Conservation (phyloP, 2,329 filamentous ascomycete species). For the Stromatinia cepivora region DNA sequence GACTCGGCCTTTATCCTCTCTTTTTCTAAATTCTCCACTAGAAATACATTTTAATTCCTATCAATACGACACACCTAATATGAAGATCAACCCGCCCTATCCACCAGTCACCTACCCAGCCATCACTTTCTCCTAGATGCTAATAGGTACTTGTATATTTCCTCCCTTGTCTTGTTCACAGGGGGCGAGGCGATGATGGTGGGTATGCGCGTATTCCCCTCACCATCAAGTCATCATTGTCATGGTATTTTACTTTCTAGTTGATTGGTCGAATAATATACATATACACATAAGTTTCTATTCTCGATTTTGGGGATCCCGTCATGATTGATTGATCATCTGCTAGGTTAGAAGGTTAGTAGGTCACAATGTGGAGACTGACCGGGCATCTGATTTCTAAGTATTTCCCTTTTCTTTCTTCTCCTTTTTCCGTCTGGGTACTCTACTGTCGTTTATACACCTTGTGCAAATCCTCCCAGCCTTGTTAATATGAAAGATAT, state of each 20-base stretch:
- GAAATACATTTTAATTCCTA: neutral
- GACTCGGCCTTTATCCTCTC: neutral
- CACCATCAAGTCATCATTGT: neutral
- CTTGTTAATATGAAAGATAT: neutral
- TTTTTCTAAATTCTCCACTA: neutral
- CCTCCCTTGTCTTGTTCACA: neutral
- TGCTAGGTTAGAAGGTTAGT: neutral
- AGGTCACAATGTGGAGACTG: no score
- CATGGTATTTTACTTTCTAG: no score
- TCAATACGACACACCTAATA: constrained; percentile 13
- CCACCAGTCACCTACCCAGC: neutral
- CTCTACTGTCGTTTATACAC: neutral
- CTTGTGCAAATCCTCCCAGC: constrained; percentile 1
- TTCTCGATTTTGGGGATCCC: neutral
- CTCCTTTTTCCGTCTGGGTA: neutral
- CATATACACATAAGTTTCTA: no score
- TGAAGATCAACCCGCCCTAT: constrained; percentile 14
- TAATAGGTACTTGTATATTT: no score
- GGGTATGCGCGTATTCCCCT: neutral
- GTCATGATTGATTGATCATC: neutral
- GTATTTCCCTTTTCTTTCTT: neutral
- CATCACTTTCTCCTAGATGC: neutral
- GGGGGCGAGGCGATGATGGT: neutral
- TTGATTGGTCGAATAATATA: no score
- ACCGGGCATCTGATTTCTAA: no score